Evolutionary conservation across 768 basidiomycete genomes (phyloP).

Genomic region (Boletus huronensis): DNA sequence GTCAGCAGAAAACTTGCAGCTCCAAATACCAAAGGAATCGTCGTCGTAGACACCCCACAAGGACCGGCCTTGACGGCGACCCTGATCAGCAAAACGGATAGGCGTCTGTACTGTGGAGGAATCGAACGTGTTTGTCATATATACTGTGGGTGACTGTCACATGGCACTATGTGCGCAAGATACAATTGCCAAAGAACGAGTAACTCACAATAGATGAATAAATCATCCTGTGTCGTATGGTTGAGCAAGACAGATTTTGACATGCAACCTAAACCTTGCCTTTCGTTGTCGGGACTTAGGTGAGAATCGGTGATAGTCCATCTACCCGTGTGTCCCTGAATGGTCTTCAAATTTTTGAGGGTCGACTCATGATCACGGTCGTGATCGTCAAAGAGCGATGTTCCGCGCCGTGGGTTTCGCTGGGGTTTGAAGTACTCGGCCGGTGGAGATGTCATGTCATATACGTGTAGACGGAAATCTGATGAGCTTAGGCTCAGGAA

Average conservation of each 20-base stretch:
- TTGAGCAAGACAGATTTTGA: conserved; percentile 38
- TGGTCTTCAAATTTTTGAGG: conserved; percentile 54
- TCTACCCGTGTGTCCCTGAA: conserved; percentile 69
- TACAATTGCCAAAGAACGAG: neutral
- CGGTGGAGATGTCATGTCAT: conserved; percentile 63
- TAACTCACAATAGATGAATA: conserved; percentile 78
- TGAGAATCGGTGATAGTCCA: conserved; percentile 98
- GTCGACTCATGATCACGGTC: conserved; percentile 46
- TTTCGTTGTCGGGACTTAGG: conserved; percentile 83
- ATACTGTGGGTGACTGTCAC: conserved; percentile 62
- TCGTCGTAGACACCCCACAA: conserved; percentile 35
- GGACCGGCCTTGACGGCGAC: conserved; percentile 34
- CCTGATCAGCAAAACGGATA: conserved; percentile 53
- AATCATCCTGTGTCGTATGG: conserved; percentile 60
- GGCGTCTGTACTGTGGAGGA: conserved; percentile 58
- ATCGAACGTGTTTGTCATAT: conserved; percentile 72
- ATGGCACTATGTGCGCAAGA: conserved; percentile 1
- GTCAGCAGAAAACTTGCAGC: conserved; percentile 93
- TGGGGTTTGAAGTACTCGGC: conserved; percentile 17
- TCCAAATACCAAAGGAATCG: conserved; percentile 78
- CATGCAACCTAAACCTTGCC: conserved; percentile 47
- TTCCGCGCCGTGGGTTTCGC: conserved; percentile 15
- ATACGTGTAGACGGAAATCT: conserved; percentile 91
- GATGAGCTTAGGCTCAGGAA: conserved; percentile 1
- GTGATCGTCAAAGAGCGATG: conserved; percentile 22